Percentiles rank a stretch among this genome's conserved stretches.
Conservation (phyloP, 2,329 filamentous ascomycete species). For the Fusarium decemcellulare region DNA sequence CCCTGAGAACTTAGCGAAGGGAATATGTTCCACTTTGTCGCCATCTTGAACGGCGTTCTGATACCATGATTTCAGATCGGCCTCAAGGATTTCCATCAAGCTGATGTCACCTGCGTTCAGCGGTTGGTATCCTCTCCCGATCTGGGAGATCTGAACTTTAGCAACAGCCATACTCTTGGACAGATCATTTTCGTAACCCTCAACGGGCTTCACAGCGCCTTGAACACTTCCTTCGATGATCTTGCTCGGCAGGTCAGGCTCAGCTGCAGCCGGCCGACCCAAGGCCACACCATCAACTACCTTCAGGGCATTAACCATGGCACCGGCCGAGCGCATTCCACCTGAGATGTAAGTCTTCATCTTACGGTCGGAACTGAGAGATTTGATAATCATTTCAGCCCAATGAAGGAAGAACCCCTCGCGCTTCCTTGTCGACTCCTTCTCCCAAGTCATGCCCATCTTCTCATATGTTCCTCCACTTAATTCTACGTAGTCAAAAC, state of each 20-base stretch:
- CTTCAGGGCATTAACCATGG: slow-evolving; percentile 70
- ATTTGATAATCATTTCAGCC: slow-evolving; percentile 63
- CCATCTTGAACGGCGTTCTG: slow-evolving; percentile 44
- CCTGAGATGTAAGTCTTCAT: slow-evolving; percentile 72
- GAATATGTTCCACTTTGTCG: slow-evolving; percentile 45
- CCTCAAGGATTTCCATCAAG: slow-evolving; percentile 35
- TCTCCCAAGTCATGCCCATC: slow-evolving; percentile 63
- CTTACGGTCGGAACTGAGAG: slow-evolving; percentile 52
- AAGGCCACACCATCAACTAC: slow-evolving; percentile 73
- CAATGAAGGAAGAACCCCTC: slow-evolving; percentile 74
- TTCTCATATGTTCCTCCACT: slow-evolving; percentile 72
- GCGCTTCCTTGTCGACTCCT: slow-evolving; percentile 67
- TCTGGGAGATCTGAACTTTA: slow-evolving; percentile 37
- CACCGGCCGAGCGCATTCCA: slow-evolving; percentile 67
- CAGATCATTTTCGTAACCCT: slow-evolving; percentile 32
- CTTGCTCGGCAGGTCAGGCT: slow-evolving; percentile 50
- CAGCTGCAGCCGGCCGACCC: slow-evolving; percentile 54
- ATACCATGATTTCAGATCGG: slow-evolving; percentile 43
- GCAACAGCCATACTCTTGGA: slow-evolving; percentile 14
- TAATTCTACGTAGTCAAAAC: slow-evolving; percentile 72
- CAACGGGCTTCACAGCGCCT: slow-evolving; percentile 33
- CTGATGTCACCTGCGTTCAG: slow-evolving; percentile 43
- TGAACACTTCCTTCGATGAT: slow-evolving; percentile 44
- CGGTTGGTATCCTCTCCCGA: slow-evolving; percentile 43
- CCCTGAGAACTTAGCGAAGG: slow-evolving; percentile 42